Evolutionary conservation across 192 early-diverging fungal genomes (phyloP).

Genomic region (Kappamyces sp.): DNA sequence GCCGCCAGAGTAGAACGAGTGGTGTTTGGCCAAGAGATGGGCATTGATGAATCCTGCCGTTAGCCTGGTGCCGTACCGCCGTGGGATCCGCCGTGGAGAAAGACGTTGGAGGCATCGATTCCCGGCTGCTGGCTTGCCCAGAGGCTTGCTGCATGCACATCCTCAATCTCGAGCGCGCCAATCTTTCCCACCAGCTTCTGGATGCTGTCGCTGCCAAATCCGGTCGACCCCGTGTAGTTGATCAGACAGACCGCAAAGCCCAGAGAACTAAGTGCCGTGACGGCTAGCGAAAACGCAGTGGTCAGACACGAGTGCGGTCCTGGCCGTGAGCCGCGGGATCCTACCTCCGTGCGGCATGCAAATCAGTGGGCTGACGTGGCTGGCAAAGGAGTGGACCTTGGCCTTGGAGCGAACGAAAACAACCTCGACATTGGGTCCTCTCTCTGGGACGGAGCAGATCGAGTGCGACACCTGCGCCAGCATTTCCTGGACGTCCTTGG

Average conservation of each 20-base stretch:
- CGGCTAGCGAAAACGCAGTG: slow-evolving; percentile 43
- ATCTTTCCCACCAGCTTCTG: slow-evolving; percentile 57
- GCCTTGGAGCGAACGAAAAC: too few species aligned
- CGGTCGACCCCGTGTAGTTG: slow-evolving; percentile 75
- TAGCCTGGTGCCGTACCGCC: slow-evolving; percentile 18
- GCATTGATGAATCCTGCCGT: slow-evolving; percentile 21
- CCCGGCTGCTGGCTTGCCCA: slow-evolving; percentile 8
- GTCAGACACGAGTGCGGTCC: slow-evolving; percentile 54
- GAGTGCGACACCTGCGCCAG: too few species aligned
- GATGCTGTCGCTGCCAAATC: slow-evolving; percentile 68
- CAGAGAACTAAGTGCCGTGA: slow-evolving; percentile 43
- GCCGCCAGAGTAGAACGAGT: slow-evolving; percentile 56
- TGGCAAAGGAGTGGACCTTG: slow-evolving; percentile 48
- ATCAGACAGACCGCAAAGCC: slow-evolving; percentile 58
- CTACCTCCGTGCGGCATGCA: slow-evolving; percentile 73
- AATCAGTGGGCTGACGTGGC: slow-evolving; percentile 37
- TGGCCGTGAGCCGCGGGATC: too few species aligned
- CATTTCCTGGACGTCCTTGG: too few species aligned
- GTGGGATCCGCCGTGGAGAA: slow-evolving; percentile 68
- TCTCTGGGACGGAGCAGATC: too few species aligned
- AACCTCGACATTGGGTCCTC: too few species aligned
- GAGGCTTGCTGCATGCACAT: slow-evolving; percentile 46
- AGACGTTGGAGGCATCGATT: slow-evolving; percentile 46
- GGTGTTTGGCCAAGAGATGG: slow-evolving; percentile 23
- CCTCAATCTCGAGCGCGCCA: slow-evolving; percentile 62